Evolutionary conservation across 805 yeast species (phyloP).

Genomic region (Tetrapisispora taiwanensis): DNA sequence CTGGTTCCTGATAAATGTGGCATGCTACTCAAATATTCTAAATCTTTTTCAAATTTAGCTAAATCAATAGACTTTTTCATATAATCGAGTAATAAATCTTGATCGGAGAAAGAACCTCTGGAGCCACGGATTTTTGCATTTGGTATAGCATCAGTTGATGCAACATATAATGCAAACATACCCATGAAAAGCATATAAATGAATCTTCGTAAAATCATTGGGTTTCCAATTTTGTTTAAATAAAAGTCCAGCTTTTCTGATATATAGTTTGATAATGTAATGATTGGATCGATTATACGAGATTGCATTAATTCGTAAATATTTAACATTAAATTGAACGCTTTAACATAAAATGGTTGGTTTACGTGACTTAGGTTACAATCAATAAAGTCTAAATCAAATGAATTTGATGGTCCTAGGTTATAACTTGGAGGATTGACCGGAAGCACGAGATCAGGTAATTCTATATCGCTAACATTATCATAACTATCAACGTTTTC

Average conservation of each 20-base stretch:
- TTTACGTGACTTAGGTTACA: neutral
- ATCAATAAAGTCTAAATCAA: neutral
- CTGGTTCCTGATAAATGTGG: conserved; percentile 80
- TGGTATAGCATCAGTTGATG: conserved; percentile 44
- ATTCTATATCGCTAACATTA: neutral
- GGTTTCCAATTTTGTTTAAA: conserved; percentile 65
- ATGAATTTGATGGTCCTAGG: neutral
- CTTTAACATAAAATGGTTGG: neutral
- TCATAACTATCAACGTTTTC: neutral
- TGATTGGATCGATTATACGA: conserved; percentile 30
- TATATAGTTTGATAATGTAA: conserved; percentile 6
- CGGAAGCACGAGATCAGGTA: neutral
- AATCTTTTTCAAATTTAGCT: conserved; percentile 48
- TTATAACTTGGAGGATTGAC: conserved; percentile 3
- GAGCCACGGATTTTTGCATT: conserved; percentile 28
- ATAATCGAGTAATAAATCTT: conserved; percentile 37
- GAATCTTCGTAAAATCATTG: conserved; percentile 65
- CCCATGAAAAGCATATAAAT: conserved; percentile 56
- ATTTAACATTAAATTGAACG: neutral
- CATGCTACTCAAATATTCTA: conserved; percentile 63
- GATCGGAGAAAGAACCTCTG: conserved; percentile 53
- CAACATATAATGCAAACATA: conserved; percentile 40
- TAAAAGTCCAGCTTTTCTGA: conserved; percentile 40
- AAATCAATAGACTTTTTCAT: conserved; percentile 41
- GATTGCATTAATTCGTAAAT: conserved; percentile 4